These are phyloP conservation scores for Prunus dulcis DNA, from an alignment of 306 rosid genomes.

Conservation along the genomic window DNA sequence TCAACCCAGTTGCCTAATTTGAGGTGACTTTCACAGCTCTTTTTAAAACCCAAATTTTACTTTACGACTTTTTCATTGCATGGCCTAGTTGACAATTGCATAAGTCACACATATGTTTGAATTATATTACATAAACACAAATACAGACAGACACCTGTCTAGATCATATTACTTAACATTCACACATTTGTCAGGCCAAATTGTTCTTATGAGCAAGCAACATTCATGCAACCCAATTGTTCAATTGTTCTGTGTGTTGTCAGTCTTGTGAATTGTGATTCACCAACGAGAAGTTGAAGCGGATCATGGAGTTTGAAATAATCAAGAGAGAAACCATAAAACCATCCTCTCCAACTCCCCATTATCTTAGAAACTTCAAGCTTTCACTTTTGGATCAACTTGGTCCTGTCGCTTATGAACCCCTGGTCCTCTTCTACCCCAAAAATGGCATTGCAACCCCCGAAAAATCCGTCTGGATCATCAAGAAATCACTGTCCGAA, in stretches of 20 bases:
- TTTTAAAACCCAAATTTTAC: background rate
- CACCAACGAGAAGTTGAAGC: background rate
- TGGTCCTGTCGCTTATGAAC: conserved; percentile 6
- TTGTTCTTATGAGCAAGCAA: background rate
- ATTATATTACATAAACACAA: too few species aligned
- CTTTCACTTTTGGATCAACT: conserved; percentile 23
- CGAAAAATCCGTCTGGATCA: background rate
- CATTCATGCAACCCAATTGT: background rate
- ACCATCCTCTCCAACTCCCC: conserved; percentile 24
- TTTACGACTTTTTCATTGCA: too few species aligned
- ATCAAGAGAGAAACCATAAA: conserved; percentile 8
- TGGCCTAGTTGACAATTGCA: too few species aligned
- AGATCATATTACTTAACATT: background rate
- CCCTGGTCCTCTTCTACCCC: conserved; percentile 21
- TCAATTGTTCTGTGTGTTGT: background rate
- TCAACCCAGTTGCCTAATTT: background rate
- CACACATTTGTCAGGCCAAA: background rate
- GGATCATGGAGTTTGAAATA: conserved; percentile 14
- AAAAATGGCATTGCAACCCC: background rate
- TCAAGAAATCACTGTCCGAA: conserved; percentile 9
- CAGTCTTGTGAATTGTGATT: background rate
- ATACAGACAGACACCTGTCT: too few species aligned
- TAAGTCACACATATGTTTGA: too few species aligned
- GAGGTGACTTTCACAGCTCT: background rate
- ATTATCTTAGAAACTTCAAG: conserved; percentile 1